phyloP scores from a whole-genome alignment of 1,284 basidiomycete genomes.

The Trichosporon inkin region DNA sequence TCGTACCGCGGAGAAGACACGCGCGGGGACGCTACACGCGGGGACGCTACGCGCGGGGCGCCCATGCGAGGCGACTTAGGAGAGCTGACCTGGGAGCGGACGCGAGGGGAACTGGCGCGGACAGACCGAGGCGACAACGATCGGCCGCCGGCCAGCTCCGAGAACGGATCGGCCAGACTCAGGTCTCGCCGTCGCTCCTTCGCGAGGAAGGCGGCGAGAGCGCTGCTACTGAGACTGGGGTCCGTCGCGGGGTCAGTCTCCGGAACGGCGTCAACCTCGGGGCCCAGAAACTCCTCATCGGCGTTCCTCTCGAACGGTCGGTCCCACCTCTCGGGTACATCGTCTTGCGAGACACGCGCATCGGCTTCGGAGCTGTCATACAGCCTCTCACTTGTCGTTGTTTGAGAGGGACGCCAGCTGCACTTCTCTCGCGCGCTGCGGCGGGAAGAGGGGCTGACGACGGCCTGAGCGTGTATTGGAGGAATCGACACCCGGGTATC shows the following conservation, averaged over 20 bases:
- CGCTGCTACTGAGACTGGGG: background rate
- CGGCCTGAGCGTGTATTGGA: background rate
- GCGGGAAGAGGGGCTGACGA: background rate
- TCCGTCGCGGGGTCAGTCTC: background rate
- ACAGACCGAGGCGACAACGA: background rate
- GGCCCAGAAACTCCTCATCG: background rate
- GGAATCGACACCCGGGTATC: background rate
- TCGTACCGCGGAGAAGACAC: background rate
- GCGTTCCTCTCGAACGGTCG: conserved; percentile 1
- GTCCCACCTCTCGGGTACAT: conserved; percentile 3
- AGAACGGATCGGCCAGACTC: background rate
- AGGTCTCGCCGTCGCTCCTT: background rate
- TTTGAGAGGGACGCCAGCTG: background rate
- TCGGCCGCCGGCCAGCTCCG: background rate
- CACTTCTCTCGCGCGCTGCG: background rate
- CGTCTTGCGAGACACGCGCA: background rate
- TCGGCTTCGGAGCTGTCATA: conserved; percentile 3
- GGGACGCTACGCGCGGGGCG: background rate
- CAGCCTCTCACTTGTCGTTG: background rate
- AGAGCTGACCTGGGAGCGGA: background rate
- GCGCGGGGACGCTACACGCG: background rate
- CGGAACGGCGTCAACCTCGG: background rate
- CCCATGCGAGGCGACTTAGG: background rate
- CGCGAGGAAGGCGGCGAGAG: background rate
- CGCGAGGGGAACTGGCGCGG: background rate